These are phyloP conservation scores for Backusella luteola DNA, from an alignment of 192 early-diverging fungal genomes.

Conservation along the genomic window DNA sequence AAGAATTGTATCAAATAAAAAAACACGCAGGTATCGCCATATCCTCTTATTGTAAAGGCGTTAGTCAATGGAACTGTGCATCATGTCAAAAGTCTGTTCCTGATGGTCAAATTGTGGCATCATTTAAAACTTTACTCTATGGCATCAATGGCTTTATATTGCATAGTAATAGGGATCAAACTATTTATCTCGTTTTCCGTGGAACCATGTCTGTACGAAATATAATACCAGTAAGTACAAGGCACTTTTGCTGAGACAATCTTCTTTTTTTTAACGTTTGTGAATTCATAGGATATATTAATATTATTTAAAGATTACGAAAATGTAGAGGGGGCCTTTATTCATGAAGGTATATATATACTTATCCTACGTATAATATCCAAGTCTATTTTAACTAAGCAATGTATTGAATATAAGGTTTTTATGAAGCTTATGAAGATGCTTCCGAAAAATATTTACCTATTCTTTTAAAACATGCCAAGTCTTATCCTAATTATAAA, in stretches of 20 bases:
- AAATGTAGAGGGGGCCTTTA: background rate
- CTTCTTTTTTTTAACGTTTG: background rate
- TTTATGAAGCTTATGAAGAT: conserved; percentile 6
- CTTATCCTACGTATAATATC: background rate
- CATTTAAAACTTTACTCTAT: background rate
- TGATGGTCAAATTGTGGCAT: background rate
- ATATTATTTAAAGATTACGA: background rate
- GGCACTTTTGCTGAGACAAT: background rate
- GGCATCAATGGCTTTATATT: conserved; percentile 24
- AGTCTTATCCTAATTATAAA: conserved; percentile 9
- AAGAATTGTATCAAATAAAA: background rate
- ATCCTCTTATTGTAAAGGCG: background rate
- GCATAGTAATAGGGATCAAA: conserved; percentile 3
- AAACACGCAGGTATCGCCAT: background rate
- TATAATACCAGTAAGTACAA: background rate
- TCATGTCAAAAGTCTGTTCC: background rate
- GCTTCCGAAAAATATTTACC: background rate
- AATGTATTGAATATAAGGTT: background rate
- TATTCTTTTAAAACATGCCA: background rate
- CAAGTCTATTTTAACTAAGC: background rate
- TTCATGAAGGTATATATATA: conserved; percentile 2
- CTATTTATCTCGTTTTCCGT: conserved; percentile 24
- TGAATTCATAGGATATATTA: background rate
- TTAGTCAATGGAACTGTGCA: background rate
- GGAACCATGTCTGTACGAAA: conserved; percentile 13